Conservation (phyloP, 2,329 filamentous ascomycete genomes). For the Orbilia brochopaga region DNA sequence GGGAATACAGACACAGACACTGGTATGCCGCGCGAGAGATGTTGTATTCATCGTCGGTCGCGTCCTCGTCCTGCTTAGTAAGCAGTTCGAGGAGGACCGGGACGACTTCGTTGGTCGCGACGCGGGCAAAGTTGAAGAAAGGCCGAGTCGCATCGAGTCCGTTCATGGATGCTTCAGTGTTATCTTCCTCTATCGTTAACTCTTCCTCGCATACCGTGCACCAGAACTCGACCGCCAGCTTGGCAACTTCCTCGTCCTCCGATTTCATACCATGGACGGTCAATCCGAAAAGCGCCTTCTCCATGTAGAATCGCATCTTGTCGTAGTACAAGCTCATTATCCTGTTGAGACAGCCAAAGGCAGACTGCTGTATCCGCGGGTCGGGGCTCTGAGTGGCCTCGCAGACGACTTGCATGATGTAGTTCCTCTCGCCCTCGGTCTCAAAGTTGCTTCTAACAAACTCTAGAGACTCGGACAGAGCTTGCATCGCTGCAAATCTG, state of each 20-base stretch:
- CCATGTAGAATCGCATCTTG: constrained; percentile 99
- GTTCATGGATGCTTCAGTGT: constrained; percentile 65
- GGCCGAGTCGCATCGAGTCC: constrained; percentile 75
- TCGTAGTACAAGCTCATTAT: constrained; percentile 99
- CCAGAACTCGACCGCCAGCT: constrained; percentile 99
- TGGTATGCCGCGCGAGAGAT: constrained; percentile 93
- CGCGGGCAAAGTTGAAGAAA: constrained; percentile 93
- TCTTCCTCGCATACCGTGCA: constrained; percentile 99
- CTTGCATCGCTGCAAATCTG: constrained; percentile 87
- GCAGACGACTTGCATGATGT: constrained; percentile 99
- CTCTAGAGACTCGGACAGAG: constrained; percentile 93
- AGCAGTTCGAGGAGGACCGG: constrained; percentile 87
- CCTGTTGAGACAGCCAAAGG: constrained; percentile 95
- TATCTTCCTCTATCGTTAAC: constrained; percentile 96
- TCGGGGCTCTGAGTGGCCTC: constrained; percentile 96
- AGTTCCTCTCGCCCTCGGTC: constrained; percentile 98
- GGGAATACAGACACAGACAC: constrained; percentile 91
- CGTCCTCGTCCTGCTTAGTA: constrained; percentile 97
- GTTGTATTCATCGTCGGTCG: constrained; percentile 96
- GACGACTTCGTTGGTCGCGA: constrained; percentile 91
- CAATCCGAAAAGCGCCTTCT: constrained; percentile 96
- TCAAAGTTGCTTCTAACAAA: constrained; percentile 99
- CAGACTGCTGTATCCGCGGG: constrained; percentile 87
- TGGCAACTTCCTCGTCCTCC: constrained; percentile 95
- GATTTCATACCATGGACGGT: constrained; percentile 99